Base-by-base conservation (phyloP, 2,329 filamentous ascomycete species). In the Ceratocystis colombiana region DNA sequence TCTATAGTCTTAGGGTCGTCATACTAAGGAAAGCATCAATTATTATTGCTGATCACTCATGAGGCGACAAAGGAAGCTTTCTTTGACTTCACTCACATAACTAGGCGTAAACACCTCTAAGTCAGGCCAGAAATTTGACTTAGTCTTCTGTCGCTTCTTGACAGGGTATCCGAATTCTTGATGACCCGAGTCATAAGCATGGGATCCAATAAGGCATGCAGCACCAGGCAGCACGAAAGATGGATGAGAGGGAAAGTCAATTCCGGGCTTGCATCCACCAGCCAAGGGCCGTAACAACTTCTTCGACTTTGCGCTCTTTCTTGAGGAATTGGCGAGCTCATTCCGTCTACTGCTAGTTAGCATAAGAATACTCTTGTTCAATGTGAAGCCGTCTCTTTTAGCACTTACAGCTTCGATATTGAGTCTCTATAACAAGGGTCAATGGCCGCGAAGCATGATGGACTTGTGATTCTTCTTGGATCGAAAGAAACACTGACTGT, bases 341-440 rank as follows among this genome's bases (percentile, higher is more conserved):
- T 7, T 33, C 55, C 28, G 33, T 37, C 55, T 59, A 59, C n/a
- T n/a, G 8, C 55, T 33, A 37, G 55, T 59, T 59, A 59, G 55
- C 7, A 37, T 10, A 33, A 37, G 5, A 28, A 28, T 20, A 53
- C 20, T 4, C 17, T 15, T n/a, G 0, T 30, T 15, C 7, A 8
- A 17, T 17, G 2, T n/a, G 25, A 20, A 3, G 8, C 5, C 7
- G 28, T 2, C 15, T 10, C 5, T 37, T 59, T 59, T 33, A 8
- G 6, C 5, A 59, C 55, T 37, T 59, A 59, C 55, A 59, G n/a
- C 15, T 30, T 59, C 5, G 28, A 37, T 5, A 30, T 37, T 5
- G 28, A 37, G 25, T 33, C 17, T 25, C 8, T 37, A 22, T 28
- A 57, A n/a, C 53, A 57, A 20, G 53, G 25, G 15, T 8, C 53